These are phyloP conservation scores for Anthracocystis panici-leucophaei DNA, from an alignment of 1,284 basidiomycete species.

Conservation along the genomic window DNA sequence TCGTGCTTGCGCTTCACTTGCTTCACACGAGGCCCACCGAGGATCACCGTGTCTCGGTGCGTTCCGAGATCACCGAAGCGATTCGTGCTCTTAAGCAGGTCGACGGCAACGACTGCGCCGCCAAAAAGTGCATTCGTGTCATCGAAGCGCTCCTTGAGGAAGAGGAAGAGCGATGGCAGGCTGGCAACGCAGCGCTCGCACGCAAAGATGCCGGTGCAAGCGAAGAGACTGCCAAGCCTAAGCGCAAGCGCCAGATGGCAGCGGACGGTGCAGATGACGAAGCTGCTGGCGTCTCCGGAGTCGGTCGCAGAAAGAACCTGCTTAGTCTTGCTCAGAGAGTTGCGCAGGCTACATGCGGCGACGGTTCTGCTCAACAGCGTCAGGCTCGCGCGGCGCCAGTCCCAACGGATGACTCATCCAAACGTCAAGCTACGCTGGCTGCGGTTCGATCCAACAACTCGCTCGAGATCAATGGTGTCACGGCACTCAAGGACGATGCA, in stretches of 20 bases:
- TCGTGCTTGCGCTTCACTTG: constrained; percentile 64
- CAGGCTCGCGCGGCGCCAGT: constrained; percentile 9
- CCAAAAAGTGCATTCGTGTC: constrained; percentile 60
- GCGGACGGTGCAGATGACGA: constrained; percentile 31
- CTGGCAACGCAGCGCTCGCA: constrained; percentile 37
- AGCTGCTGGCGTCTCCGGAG: constrained; percentile 7
- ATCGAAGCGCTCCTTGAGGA: constrained; percentile 66
- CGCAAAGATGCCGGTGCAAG: constrained; percentile 19
- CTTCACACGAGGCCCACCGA: constrained; percentile 54
- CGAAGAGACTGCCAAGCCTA: constrained; percentile 36
- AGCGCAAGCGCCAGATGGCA: constrained; percentile 49
- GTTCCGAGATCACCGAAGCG: constrained; percentile 63
- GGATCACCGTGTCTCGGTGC: constrained; percentile 52
- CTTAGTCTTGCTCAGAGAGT: constrained; percentile 60
- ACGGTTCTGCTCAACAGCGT: constrained; percentile 19
- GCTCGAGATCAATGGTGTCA: constrained; percentile 44
- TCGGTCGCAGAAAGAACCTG: constrained; percentile 53
- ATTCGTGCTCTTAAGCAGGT: constrained; percentile 61
- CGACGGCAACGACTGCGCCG: constrained; percentile 43
- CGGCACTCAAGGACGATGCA: constrained; percentile 44
- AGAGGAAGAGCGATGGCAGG: constrained; percentile 62
- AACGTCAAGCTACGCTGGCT: constrained; percentile 42
- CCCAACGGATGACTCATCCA: constrained; percentile 24
- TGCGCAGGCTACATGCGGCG: constrained; percentile 51
- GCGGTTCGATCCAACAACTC: constrained; percentile 23